phyloP scores from a whole-genome alignment of 1,284 basidiomycete species.

The Microbotryum violaceum region DNA sequence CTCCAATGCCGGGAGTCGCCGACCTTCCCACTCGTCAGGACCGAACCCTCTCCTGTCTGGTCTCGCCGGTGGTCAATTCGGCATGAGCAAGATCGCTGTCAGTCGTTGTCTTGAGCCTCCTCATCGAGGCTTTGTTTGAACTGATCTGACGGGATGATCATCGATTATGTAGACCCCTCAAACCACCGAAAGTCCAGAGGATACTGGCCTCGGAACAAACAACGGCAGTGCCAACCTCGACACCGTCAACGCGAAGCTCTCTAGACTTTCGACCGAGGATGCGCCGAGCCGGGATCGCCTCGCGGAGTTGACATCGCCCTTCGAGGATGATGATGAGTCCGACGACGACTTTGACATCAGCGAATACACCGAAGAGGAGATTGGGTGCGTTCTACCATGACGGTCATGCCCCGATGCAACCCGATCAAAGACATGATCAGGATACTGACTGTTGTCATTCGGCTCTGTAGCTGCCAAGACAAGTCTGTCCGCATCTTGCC shows the following conservation, averaged over 20 bases:
- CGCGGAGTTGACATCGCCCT: slow-evolving; percentile 38
- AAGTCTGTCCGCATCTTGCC: slow-evolving; percentile 58
- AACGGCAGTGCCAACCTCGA: slow-evolving; percentile 12
- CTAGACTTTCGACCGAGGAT: slow-evolving; percentile 38
- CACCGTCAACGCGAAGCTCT: slow-evolving; percentile 41
- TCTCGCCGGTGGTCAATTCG: slow-evolving; percentile 26
- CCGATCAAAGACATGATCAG: too few species aligned
- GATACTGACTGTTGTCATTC: neutral
- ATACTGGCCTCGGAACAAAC: slow-evolving; percentile 1
- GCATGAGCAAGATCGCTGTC: slow-evolving; percentile 23
- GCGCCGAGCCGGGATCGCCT: slow-evolving; percentile 10
- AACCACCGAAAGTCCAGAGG: neutral
- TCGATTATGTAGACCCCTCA: slow-evolving; percentile 1
- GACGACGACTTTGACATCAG: slow-evolving; percentile 49
- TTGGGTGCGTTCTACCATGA: slow-evolving; percentile 13
- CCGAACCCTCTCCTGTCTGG: slow-evolving; percentile 26
- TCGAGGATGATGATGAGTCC: slow-evolving; percentile 53
- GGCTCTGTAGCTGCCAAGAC: slow-evolving; percentile 23
- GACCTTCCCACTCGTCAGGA: slow-evolving; percentile 14
- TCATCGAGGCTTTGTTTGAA: neutral
- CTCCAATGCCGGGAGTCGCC: slow-evolving; percentile 12
- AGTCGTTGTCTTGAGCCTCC: too few species aligned
- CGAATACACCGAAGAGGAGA: slow-evolving; percentile 33
- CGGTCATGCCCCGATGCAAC: too few species aligned
- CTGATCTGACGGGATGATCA: neutral